phyloP scores from a whole-genome alignment of 2,329 filamentous ascomycete genomes.

The Apiospora saccharicola region DNA sequence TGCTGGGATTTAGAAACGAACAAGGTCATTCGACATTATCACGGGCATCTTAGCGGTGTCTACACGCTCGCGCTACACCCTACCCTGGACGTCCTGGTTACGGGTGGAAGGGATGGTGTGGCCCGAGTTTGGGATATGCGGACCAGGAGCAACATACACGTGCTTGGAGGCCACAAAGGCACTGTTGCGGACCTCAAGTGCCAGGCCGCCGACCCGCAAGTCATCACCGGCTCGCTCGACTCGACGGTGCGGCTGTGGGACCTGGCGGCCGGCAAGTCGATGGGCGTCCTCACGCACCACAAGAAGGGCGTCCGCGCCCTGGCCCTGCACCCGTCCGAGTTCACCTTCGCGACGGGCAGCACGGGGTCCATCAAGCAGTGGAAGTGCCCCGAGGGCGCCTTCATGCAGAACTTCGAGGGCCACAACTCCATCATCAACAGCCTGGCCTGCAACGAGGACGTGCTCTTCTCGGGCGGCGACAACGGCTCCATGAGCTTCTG shows the following conservation, averaged over 20 bases:
- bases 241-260: conserved; percentile 94
- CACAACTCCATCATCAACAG: conserved; percentile 98
- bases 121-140: conserved; percentile 99
- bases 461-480: conserved; percentile 92
- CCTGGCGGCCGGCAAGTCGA: conserved; percentile 92
- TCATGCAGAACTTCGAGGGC: conserved; percentile 99
- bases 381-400: conserved; percentile 97
- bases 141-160: conserved; percentile 93
- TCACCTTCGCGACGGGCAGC: conserved; percentile 93
- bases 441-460: conserved; percentile 89
- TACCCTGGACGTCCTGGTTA: conserved; percentile 92
- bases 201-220: conserved; percentile 95
- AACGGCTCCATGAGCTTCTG: conserved; percentile 98
- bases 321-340: conserved; percentile 86
- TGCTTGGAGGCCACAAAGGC: conserved; percentile 87
- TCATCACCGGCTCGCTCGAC: conserved; percentile 93
- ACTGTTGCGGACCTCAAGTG: conserved; percentile 91
- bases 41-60: conserved; percentile 94
- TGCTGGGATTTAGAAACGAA: conserved; percentile 99
- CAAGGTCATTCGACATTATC: conserved; percentile 97
- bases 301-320: conserved; percentile 94
- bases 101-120: conserved; percentile 92
- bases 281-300: conserved; percentile 96
- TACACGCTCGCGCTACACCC: conserved; percentile 95
- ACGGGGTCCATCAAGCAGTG: conserved; percentile 98